Percentiles rank a stretch among this genome's conserved stretches.
These are phyloP conservation scores for Penstemon eatonii DNA, from an alignment of 257 asterid species.

Conservation along the genomic window DNA sequence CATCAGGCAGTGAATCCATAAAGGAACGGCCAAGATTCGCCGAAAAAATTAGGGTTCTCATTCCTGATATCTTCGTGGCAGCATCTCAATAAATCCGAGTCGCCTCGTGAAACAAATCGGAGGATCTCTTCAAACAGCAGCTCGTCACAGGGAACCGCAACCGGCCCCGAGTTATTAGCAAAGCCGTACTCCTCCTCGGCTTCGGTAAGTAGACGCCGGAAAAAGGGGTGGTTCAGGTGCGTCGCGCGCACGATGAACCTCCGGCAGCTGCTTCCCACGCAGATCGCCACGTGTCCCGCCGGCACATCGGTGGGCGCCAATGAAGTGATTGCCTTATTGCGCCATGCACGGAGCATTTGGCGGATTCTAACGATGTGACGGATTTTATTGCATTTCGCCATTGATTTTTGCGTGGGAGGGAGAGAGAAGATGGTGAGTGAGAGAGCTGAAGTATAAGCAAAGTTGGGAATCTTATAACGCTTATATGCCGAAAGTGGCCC, in stretches of 20 bases:
- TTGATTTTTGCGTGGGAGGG: not conserved
- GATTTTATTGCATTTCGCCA: slow-evolving; percentile 51
- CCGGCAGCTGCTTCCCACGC: slow-evolving; percentile 53
- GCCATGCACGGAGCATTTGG: slow-evolving; percentile 76
- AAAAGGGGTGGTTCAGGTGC: slow-evolving; percentile 73
- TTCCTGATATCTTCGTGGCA: slow-evolving; percentile 43
- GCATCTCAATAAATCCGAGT: slow-evolving; percentile 42
- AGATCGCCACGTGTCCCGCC: slow-evolving; percentile 74
- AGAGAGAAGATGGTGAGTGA: slow-evolving; percentile 8
- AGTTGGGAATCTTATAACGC: slow-evolving; percentile 9
- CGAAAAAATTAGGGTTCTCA: slow-evolving; percentile 31
- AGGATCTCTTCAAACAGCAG: slow-evolving; percentile 65
- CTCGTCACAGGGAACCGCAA: slow-evolving; percentile 79
- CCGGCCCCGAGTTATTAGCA: slow-evolving; percentile 52
- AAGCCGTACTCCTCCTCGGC: slow-evolving; percentile 89
- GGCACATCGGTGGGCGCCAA: slow-evolving; percentile 66
- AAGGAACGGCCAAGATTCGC: slow-evolving; percentile 64
- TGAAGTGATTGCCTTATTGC: slow-evolving; percentile 42
- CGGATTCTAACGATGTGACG: slow-evolving; percentile 64
- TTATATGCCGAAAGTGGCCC: slow-evolving; percentile 21
- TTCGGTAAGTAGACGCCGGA: slow-evolving; percentile 51
- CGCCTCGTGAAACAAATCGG: slow-evolving; percentile 40
- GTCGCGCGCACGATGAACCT: slow-evolving; percentile 72
- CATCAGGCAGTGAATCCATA: slow-evolving; percentile 41
- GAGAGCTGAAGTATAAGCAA: slow-evolving; percentile 4